Conservation (phyloP, 2,329 filamentous ascomycete genomes). For the Phaeomoniella chlamydospora region DNA sequence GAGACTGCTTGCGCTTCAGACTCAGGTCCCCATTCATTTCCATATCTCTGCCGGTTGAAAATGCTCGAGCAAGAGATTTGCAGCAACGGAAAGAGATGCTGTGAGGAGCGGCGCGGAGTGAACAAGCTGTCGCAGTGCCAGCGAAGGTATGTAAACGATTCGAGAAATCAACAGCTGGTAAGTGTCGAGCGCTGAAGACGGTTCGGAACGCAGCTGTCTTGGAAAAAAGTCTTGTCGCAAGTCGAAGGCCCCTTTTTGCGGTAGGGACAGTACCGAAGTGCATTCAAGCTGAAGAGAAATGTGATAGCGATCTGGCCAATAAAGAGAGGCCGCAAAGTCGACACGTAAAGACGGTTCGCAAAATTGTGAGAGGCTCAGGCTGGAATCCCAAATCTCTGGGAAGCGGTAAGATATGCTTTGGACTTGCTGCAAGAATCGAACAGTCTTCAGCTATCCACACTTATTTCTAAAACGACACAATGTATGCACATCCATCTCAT, state of each 20-base stretch:
- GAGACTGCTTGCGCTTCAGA: conserved; percentile 41
- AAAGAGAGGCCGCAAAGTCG: not conserved
- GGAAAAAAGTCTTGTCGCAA: no score
- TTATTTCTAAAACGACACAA: no score
- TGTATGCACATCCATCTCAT: no score
- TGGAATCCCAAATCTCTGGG: no score
- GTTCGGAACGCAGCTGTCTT: no score
- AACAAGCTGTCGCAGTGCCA: not conserved
- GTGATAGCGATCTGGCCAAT: no score
- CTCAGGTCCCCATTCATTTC: conserved; percentile 33
- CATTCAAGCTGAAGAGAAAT: conserved; percentile 1
- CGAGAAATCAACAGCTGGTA: no score
- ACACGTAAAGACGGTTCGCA: no score
- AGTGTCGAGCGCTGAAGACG: not conserved
- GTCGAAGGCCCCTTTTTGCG: conserved; percentile 1
- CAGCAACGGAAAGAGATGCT: conserved; percentile 3
- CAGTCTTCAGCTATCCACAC: no score
- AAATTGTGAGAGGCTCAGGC: no score
- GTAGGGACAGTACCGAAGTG: not conserved
- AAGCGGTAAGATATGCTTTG: no score
- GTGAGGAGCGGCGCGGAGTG: conserved; percentile 2
- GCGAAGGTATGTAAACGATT: conserved; percentile 1
- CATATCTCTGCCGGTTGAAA: conserved; percentile 19
- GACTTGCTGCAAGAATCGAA: no score
- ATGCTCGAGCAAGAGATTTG: conserved; percentile 5